phyloP scores from a whole-genome alignment of 78 protist species.

The Polysphondylium violaceum region DNA sequence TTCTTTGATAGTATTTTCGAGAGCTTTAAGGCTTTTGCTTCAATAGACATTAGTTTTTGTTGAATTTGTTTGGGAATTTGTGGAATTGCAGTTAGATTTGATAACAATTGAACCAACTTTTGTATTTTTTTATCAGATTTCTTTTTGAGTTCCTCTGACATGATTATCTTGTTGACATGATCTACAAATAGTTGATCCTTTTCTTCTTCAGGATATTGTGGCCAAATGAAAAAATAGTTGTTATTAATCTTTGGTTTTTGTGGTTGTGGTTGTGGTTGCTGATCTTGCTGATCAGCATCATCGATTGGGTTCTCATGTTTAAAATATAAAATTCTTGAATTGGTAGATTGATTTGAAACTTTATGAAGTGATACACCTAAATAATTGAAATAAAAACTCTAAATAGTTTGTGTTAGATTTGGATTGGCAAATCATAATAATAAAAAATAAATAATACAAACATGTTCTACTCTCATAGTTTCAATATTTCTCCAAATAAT shows the following conservation, averaged over 20 bases:
- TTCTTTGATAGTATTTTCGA: too few relatives aligned
- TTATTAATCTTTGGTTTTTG: not conserved
- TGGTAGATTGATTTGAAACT: not conserved
- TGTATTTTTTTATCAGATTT: not conserved
- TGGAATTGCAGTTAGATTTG: too few relatives aligned
- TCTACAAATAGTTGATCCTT: not conserved
- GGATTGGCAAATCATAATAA: too few relatives aligned
- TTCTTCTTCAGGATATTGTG: not conserved
- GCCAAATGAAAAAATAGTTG: slow-evolving; percentile 33
- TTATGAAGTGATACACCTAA: not conserved
- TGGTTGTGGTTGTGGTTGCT: not conserved
- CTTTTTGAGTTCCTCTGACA: not conserved
- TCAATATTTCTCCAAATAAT: not conserved
- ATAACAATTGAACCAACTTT: too few relatives aligned
- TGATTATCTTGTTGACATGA: not conserved
- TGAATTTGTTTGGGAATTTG: too few relatives aligned
- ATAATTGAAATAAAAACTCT: slow-evolving; percentile 9
- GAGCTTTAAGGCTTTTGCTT: too few relatives aligned
- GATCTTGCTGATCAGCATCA: not conserved
- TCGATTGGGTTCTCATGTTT: not conserved
- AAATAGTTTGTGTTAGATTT: not conserved
- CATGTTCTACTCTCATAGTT: slow-evolving; percentile 12
- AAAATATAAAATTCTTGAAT: slow-evolving; percentile 9
- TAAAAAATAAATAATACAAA: not conserved
- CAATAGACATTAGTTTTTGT: too few relatives aligned